Percentiles rank a stretch among this genome's conserved stretches.
Conservation (phyloP, 192 early-diverging fungal genomes). For the Coemansia interrupta region DNA sequence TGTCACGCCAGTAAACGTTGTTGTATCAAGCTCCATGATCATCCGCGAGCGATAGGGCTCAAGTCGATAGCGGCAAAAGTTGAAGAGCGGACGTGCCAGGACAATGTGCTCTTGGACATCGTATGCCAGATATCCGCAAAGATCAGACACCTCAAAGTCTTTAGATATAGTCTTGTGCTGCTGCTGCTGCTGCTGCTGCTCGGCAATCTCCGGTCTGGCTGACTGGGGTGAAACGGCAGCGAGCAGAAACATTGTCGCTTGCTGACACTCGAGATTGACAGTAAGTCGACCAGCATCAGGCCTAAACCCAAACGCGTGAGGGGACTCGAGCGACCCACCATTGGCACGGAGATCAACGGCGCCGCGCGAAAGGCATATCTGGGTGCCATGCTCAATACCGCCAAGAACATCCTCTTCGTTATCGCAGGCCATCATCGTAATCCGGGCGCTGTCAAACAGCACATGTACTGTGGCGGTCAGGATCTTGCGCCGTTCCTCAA, state of each 20-base stretch:
- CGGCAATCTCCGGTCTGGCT: conserved; percentile 17
- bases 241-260: conserved; percentile 38
- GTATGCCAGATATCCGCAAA: conserved; percentile 34
- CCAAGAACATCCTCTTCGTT: conserved; percentile 48
- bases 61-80: conserved; percentile 19
- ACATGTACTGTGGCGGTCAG: conserved; percentile 28
- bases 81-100: conserved; percentile 23
- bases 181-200: conserved; percentile 9
- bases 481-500: conserved; percentile 27
- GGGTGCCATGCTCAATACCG: conserved; percentile 48
- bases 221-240: conserved; percentile 25
- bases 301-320: conserved; percentile 44
- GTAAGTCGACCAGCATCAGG: conserved; percentile 26
- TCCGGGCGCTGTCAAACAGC: conserved; percentile 31
- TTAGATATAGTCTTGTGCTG: neutral
- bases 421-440: conserved; percentile 40
- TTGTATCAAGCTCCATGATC: conserved; percentile 31
- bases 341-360: conserved; percentile 29
- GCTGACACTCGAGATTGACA: conserved; percentile 37
- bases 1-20: conserved; percentile 20
- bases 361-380: conserved; percentile 25
- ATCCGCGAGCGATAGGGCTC: conserved; percentile 34
- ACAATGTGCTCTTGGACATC: conserved; percentile 32
- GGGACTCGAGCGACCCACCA: conserved; percentile 42
- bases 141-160: conserved; percentile 22